Evolutionary conservation across 345 rosid species (phyloP).

Genomic region (Populus davidiana): DNA sequence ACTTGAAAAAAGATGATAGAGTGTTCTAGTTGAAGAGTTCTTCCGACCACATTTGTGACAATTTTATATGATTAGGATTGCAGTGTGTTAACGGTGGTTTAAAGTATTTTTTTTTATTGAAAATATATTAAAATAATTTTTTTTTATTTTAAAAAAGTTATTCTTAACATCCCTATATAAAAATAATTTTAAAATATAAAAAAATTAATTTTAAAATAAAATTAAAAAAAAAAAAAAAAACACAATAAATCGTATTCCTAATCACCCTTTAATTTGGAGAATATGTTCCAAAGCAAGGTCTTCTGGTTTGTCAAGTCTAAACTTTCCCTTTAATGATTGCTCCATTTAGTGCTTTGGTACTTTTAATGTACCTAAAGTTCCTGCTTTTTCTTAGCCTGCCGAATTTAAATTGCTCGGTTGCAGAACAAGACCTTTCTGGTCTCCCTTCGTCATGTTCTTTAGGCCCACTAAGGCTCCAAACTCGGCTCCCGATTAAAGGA

Average conservation of each 20-base stretch:
- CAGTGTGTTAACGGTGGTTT: too few species aligned
- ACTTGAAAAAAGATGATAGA: neutral
- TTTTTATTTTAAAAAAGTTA: too few species aligned
- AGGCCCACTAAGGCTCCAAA: neutral
- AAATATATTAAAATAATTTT: too few species aligned
- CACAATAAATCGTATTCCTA: too few species aligned
- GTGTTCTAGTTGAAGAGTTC: neutral
- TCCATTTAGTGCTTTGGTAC: neutral
- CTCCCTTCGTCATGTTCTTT: neutral
- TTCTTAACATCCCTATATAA: too few species aligned
- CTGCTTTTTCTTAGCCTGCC: neutral
- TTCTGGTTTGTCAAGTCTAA: too few species aligned
- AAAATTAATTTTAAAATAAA: too few species aligned
- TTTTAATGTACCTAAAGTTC: neutral
- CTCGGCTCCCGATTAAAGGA: neutral
- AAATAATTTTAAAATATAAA: too few species aligned
- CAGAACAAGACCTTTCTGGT: neutral
- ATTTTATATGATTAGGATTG: too few species aligned
- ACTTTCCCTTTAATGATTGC: neutral
- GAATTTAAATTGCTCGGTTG: neutral
- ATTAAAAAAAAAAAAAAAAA: too few species aligned
- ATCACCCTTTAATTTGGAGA: neutral
- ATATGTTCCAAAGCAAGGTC: too few species aligned
- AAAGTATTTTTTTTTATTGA: too few species aligned
- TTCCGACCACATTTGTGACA: neutral